phyloP scores from a whole-genome alignment of 1,139 yeast species.

The Tardiomyces digboiensis region DNA sequence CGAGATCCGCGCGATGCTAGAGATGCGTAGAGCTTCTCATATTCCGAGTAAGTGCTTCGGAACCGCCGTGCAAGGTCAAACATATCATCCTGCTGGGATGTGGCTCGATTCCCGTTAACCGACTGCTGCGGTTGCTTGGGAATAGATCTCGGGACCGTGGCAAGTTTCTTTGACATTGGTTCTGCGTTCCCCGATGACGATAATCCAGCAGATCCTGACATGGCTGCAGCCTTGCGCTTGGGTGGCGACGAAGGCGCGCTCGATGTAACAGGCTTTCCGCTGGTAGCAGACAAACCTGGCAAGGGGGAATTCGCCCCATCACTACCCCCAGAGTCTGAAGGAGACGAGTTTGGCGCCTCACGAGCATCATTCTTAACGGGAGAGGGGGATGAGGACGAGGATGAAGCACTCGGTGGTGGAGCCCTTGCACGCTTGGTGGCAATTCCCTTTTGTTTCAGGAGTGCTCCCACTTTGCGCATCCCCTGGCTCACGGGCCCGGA shows the following conservation, averaged over 20 bases:
- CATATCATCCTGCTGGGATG: constrained; percentile 19
- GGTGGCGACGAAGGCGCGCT: constrained; percentile 3
- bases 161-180: background rate
- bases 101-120: background rate
- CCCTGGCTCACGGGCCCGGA: background rate
- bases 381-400: constrained; percentile 8
- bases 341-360: too few species aligned
- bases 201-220: background rate
- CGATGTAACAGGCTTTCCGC: too few species aligned
- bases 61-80: constrained; percentile 28
- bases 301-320: too few species aligned
- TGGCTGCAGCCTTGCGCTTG: constrained; percentile 13
- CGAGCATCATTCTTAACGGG: constrained; percentile 7
- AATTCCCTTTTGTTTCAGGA: constrained; percentile 9
- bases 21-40: constrained; percentile 23
- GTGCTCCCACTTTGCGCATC: constrained; percentile 9
- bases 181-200: background rate
- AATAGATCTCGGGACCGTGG: constrained; percentile 4
- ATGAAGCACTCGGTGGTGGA: constrained; percentile 2
- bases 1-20: constrained; percentile 16
- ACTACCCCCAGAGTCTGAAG: too few species aligned
- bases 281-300: too few species aligned
- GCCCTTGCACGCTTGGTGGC: background rate
- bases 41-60: constrained; percentile 26
- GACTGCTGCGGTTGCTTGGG: constrained; percentile 8